These are phyloP conservation scores for Neurospora crassa DNA, from an alignment of 2,329 filamentous ascomycete species.

Conservation along the genomic window DNA sequence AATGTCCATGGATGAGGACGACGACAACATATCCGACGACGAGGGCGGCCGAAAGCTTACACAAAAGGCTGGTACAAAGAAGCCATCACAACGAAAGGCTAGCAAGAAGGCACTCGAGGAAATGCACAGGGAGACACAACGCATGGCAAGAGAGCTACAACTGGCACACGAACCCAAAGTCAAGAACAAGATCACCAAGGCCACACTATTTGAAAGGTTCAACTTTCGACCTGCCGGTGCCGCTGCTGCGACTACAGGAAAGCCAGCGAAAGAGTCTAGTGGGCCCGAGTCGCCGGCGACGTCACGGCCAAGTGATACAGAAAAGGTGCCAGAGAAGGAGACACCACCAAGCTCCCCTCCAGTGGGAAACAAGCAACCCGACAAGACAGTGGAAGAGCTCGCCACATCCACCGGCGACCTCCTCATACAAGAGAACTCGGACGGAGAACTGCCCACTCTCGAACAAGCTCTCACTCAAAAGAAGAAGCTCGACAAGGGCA, in stretches of 20 bases:
- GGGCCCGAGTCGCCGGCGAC: slow-evolving; percentile 39
- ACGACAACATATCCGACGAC: slow-evolving; percentile 50
- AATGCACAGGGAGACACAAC: slow-evolving; percentile 90
- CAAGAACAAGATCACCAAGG: slow-evolving; percentile 81
- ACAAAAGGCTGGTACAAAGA: slow-evolving; percentile 41
- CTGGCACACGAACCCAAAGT: slow-evolving; percentile 82
- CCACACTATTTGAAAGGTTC: slow-evolving; percentile 74
- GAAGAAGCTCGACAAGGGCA: slow-evolving; percentile 43
- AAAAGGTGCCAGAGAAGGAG: slow-evolving; percentile 34
- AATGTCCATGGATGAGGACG: slow-evolving; percentile 30
- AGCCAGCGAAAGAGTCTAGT: slow-evolving; percentile 39
- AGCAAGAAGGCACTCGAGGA: slow-evolving; percentile 93
- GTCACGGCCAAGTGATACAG: slow-evolving; percentile 28
- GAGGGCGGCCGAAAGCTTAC: slow-evolving; percentile 57
- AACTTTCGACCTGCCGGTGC: slow-evolving; percentile 50
- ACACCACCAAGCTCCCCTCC: slow-evolving; percentile 68
- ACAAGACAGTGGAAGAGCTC: background rate
- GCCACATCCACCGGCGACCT: slow-evolving; percentile 2
- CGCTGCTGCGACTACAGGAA: slow-evolving; percentile 22
- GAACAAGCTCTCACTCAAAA: slow-evolving; percentile 25
- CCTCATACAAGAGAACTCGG: slow-evolving; percentile 19
- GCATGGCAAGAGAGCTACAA: slow-evolving; percentile 82
- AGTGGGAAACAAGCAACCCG: slow-evolving; percentile 21
- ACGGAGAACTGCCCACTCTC: slow-evolving; percentile 27
- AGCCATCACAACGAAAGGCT: slow-evolving; percentile 67